Evolutionary conservation across 306 rosid genomes (phyloP).

Genomic region (Cucurbita ficifolia): DNA sequence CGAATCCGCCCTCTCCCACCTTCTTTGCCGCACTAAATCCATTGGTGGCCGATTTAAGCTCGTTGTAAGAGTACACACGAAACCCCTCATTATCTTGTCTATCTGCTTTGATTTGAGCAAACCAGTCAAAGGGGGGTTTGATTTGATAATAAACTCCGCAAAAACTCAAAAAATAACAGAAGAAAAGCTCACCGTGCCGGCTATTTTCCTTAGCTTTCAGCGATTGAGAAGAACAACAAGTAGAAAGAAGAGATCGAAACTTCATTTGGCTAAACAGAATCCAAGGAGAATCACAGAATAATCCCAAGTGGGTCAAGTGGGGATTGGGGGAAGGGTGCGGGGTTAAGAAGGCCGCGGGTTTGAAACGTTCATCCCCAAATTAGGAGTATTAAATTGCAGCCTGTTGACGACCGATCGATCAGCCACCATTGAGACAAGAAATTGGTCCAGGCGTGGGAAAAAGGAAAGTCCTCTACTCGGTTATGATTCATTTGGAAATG

Average conservation of each 20-base stretch:
- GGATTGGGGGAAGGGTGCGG: not conserved
- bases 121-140: not conserved
- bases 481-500: not conserved
- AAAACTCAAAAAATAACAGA: not conserved
- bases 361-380: not conserved
- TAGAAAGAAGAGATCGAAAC: not conserved
- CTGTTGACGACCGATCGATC: not conserved
- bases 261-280: not conserved
- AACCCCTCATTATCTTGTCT: conserved; percentile 28
- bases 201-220: not conserved
- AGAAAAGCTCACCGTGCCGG: not conserved
- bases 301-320: not conserved
- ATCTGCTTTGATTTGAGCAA: conserved; percentile 11
- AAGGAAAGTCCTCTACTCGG: not conserved
- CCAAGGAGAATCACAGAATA: not conserved
- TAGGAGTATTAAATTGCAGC: not conserved
- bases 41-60: conserved; percentile 55
- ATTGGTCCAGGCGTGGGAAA: not conserved
- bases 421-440: not conserved
- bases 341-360: not conserved
- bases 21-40: conserved; percentile 35
- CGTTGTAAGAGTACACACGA: conserved; percentile 42
- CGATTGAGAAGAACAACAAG: not conserved
- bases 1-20: conserved; percentile 85
- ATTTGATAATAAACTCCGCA: not conserved